A percentile compares a stretch with the other conserved stretches of the same genome.
Conservation (phyloP, 192 early-diverging fungal genomes). For the Coemansia aciculifera region DNA sequence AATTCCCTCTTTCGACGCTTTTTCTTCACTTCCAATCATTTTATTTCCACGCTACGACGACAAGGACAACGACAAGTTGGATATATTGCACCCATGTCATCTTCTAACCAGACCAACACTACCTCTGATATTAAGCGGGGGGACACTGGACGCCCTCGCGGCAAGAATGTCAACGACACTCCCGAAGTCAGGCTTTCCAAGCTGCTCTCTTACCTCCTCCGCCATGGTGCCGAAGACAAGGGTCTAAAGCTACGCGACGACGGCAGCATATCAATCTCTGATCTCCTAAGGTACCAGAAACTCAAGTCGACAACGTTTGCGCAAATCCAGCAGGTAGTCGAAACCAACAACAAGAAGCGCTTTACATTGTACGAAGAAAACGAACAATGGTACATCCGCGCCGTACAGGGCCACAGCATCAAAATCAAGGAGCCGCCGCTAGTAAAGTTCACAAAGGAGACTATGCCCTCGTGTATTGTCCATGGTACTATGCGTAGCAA, state of each 20-base stretch:
- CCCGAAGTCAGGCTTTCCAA: slow-evolving; percentile 68
- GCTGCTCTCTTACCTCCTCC: slow-evolving; percentile 75
- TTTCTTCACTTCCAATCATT: neutral
- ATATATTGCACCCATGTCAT: neutral
- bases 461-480: slow-evolving; percentile 27
- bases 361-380: slow-evolving; percentile 59
- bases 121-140: neutral
- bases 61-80: neutral
- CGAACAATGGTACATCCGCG: slow-evolving; percentile 66
- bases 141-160: neutral
- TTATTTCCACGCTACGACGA: neutral
- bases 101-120: neutral
- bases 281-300: slow-evolving; percentile 62
- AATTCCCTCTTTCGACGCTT: neutral
- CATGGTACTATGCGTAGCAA: slow-evolving; percentile 39
- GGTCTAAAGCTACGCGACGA: slow-evolving; percentile 70
- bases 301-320: slow-evolving; percentile 62
- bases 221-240: slow-evolving; percentile 80
- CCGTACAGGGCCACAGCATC: slow-evolving; percentile 85
- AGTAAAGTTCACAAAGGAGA: slow-evolving; percentile 26
- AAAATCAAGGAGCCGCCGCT: slow-evolving; percentile 42
- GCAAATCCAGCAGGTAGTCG: slow-evolving; percentile 68
- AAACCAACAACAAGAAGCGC: slow-evolving; percentile 81
- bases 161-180: slow-evolving; percentile 18
- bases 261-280: slow-evolving; percentile 70